Evolutionary conservation across 495 filamentous ascomycete genomes (phyloP).

Genomic region (Talaromyces nanjingensis): DNA sequence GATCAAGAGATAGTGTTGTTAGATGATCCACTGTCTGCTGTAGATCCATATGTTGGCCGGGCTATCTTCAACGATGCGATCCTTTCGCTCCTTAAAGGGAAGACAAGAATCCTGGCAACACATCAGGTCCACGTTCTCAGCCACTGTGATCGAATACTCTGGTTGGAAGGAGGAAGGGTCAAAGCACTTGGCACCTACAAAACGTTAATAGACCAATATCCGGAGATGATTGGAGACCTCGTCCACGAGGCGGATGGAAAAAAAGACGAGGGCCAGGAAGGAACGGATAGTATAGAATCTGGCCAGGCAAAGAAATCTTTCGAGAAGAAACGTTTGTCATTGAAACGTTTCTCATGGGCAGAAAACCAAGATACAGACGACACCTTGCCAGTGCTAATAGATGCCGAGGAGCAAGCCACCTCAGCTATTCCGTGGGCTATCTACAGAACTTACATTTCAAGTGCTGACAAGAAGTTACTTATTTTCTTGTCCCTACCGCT

Average conservation of each 20-base stretch:
- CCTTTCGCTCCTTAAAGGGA: conserved; percentile 1
- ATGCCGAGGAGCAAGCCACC: neutral
- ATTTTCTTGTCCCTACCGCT: neutral
- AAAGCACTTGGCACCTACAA: conserved; percentile 16
- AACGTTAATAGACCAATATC: conserved; percentile 14
- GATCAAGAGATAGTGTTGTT: conserved; percentile 38
- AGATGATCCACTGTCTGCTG: conserved; percentile 42
- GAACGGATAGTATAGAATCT: neutral
- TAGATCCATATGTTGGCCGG: conserved; percentile 37
- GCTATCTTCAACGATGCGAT: conserved; percentile 13
- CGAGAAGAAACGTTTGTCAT: neutral
- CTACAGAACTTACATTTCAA: neutral
- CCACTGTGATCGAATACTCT: conserved; percentile 14
- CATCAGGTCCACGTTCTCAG: conserved; percentile 15
- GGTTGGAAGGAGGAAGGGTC: conserved; percentile 20
- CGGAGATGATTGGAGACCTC: neutral
- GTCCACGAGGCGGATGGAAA: neutral
- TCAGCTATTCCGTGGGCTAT: neutral
- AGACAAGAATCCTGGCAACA: conserved; percentile 12
- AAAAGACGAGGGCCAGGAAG: neutral
- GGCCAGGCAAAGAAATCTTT: neutral
- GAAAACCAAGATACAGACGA: neutral
- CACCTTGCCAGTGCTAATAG: neutral
- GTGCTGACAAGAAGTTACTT: neutral
- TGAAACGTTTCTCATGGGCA: neutral